A percentile compares a stretch with the other conserved stretches of the same genome.
These are phyloP conservation scores for Incumbomyces delicatus DNA, from an alignment of 2,329 filamentous ascomycete species.

Conservation along the genomic window DNA sequence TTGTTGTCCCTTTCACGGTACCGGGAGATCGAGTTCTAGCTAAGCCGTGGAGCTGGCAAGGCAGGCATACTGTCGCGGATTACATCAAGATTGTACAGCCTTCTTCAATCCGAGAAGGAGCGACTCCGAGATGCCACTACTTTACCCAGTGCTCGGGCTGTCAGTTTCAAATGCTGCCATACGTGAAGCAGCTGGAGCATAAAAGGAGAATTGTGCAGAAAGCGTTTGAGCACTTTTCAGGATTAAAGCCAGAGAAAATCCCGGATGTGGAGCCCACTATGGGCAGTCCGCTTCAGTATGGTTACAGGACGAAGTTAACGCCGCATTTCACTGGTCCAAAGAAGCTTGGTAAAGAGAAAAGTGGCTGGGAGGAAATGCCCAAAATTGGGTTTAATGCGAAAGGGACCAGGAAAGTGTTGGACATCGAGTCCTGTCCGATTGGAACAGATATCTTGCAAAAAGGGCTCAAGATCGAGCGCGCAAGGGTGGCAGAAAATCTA, in stretches of 20 bases:
- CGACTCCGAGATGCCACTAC: constrained; percentile 70
- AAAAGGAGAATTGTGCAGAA: constrained; percentile 84
- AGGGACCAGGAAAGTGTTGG: constrained; percentile 66
- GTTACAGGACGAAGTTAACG: constrained; percentile 92
- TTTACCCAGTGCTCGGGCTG: constrained; percentile 83
- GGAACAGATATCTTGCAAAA: constrained; percentile 74
- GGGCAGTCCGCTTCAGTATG: constrained; percentile 80
- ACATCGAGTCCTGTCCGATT: constrained; percentile 96
- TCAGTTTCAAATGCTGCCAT: constrained; percentile 95
- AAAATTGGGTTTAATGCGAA: constrained; percentile 87
- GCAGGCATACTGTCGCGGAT: constrained; percentile 68
- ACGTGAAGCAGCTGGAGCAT: constrained; percentile 71
- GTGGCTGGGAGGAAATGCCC: constrained; percentile 56
- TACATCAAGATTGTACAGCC: constrained; percentile 68
- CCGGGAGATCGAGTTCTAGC: constrained; percentile 74
- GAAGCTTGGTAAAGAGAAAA: constrained; percentile 36
- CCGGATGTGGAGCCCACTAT: constrained; percentile 76
- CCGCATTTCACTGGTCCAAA: constrained; percentile 85
- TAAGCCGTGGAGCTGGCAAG: constrained; percentile 60
- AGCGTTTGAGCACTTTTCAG: constrained; percentile 84
- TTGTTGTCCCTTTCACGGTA: constrained; percentile 75
- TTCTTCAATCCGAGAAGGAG: constrained; percentile 66
- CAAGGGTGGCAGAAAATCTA: constrained; percentile 61
- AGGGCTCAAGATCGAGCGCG: constrained; percentile 71
- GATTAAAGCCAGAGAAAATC: constrained; percentile 63